Evolutionary conservation across 2,329 filamentous ascomycete genomes (phyloP), one percentile per base, ranked within the genome.

Genomic region (Ophidiomyces ophidiicola): DNA sequence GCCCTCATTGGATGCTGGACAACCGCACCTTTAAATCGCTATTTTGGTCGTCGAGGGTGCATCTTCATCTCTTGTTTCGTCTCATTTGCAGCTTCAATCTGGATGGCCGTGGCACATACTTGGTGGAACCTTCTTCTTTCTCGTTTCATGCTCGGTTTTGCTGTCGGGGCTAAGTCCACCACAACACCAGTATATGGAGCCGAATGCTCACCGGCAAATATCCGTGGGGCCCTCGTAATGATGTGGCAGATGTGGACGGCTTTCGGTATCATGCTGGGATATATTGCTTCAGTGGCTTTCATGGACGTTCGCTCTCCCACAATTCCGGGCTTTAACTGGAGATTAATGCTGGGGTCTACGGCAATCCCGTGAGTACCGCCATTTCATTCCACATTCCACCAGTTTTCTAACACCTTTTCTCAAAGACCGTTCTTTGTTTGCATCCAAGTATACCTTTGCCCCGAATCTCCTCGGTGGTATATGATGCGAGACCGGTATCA

Each of bases 391-490:
- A 2, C 74, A 15, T 28, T 8, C 5, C 15, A 11, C 6, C 5
- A 15, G 10, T 14, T 15, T 11, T 15, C 30, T 41, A 28, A 35
- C 11, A 7, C 29, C 14, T 17, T 35, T 77, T 2, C 73, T 78
- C 36, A 69, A 79, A 28, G 76, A 76, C 1, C 74, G 74, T 0
- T 56, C 1, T 74, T 76, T 5, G 60, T 82, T 3, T 54, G 78
- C 8, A 12, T 71, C 5, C 63, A 69, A 35, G 61, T 78, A 21
- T 80, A 64, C 46, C 67, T 78, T 47, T 78, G 74, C 46, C 76
- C 76, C 0, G 75, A 79, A 49, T 78, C 72, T 2, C 75, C 76
- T 2, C 67, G 75, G 39, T 81, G 76, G 76, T 71, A 69, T 36
- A 71, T 80, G 55, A 77, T 82, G 56, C 79, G 82, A 54, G 67